These are phyloP conservation scores for Alternaria sp. DNA, from an alignment of 2,329 filamentous ascomycete species.

Conservation along the genomic window DNA sequence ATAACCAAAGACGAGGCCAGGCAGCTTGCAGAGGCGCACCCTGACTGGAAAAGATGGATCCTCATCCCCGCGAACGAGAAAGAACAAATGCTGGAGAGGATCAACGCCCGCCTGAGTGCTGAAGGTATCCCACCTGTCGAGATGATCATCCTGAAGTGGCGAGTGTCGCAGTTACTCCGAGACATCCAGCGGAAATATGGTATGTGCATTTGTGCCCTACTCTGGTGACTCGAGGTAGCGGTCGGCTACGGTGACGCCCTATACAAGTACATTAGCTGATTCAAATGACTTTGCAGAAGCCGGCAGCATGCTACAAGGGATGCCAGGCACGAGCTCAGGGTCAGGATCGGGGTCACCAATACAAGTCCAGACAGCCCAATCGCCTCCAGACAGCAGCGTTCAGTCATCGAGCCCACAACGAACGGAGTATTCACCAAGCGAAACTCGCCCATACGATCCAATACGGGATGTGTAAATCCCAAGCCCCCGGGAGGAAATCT, in stretches of 20 bases:
- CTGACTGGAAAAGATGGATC: conserved; percentile 48
- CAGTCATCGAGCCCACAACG: conserved; percentile 39
- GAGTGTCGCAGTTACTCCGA: conserved; percentile 44
- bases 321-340: conserved; percentile 31
- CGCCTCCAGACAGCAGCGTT: conserved; percentile 34
- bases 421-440: conserved; percentile 42
- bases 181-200: conserved; percentile 47
- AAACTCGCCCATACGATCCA: conserved; percentile 45
- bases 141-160: conserved; percentile 49
- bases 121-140: conserved; percentile 46
- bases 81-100: conserved; percentile 43
- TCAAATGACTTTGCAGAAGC: conserved; percentile 40
- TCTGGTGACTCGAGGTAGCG: conserved; percentile 26
- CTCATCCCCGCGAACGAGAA: conserved; percentile 47
- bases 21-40: conserved; percentile 44
- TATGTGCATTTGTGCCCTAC: conserved; percentile 34
- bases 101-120: conserved; percentile 42
- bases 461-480: conserved; percentile 43
- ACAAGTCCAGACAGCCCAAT: conserved; percentile 34
- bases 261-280: conserved; percentile 39
- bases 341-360: conserved; percentile 31
- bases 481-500: conserved; percentile 20
- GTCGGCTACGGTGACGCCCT: conserved; percentile 20
- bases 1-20: conserved; percentile 48
- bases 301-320: conserved; percentile 45